Evolutionary conservation across 2,329 filamentous ascomycete genomes (phyloP).

Genomic region (Fusarium sp.): DNA sequence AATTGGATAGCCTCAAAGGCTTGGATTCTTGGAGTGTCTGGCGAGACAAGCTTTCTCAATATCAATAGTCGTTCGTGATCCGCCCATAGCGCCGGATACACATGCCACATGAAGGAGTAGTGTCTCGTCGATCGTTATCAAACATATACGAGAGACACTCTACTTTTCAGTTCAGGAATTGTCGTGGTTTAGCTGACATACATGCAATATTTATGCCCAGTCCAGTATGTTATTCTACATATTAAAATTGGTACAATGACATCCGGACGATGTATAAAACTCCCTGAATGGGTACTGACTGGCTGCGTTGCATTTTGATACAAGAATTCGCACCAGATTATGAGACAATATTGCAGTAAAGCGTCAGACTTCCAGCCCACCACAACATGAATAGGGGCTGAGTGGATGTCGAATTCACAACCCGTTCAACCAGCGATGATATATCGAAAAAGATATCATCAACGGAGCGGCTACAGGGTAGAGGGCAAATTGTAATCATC

Average conservation of each 20-base stretch:
- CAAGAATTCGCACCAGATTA: background rate
- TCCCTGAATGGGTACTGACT: too few relatives aligned
- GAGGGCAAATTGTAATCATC: conserved; percentile 3
- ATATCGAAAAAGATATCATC: conserved; percentile 6
- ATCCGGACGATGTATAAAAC: background rate
- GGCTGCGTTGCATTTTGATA: background rate
- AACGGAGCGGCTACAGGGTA: conserved; percentile 32
- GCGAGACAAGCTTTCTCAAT: conserved; percentile 4
- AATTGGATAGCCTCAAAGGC: background rate
- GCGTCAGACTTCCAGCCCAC: background rate
- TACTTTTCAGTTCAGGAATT: background rate
- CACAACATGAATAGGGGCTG: background rate
- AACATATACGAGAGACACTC: background rate
- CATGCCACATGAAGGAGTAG: conserved; percentile 21
- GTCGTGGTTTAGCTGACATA: background rate
- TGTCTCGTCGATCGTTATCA: conserved; percentile 15
- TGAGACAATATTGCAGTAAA: background rate
- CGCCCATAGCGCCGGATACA: conserved; percentile 8
- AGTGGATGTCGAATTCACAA: background rate
- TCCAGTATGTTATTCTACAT: too few relatives aligned
- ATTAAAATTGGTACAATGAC: background rate
- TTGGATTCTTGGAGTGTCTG: conserved; percentile 1
- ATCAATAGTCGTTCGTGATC: conserved; percentile 15
- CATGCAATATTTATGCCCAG: background rate
- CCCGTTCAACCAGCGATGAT: conserved; percentile 1